Evolutionary conservation across 2,329 filamentous ascomycete genomes (phyloP).

Genomic region (Pseudogymnoascus sp.): DNA sequence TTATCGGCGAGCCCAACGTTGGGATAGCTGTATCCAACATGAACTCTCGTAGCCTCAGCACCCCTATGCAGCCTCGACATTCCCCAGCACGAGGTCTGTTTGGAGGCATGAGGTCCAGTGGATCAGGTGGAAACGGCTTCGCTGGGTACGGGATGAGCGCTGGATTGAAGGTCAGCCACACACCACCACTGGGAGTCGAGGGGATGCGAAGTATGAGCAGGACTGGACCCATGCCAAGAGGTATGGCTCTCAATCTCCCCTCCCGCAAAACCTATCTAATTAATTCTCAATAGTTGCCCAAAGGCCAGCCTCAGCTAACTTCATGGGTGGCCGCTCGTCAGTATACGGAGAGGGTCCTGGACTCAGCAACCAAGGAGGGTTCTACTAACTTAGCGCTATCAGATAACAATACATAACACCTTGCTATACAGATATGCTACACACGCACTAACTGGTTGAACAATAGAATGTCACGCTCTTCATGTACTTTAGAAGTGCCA

Average conservation of each 20-base stretch:
- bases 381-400: neutral
- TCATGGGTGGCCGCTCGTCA: neutral
- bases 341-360: neutral
- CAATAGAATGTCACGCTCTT: neutral
- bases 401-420: neutral
- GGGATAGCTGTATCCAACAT: slow-evolving; percentile 19
- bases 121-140: slow-evolving; percentile 21
- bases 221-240: slow-evolving; percentile 1
- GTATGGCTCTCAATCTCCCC: neutral
- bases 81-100: slow-evolving; percentile 18
- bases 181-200: slow-evolving; percentile 13
- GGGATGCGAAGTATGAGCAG: neutral
- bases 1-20: slow-evolving; percentile 16
- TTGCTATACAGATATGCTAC: slow-evolving; percentile 6
- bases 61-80: slow-evolving; percentile 19
- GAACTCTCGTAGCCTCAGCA: slow-evolving; percentile 16
- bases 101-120: slow-evolving; percentile 19
- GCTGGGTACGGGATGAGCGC: slow-evolving; percentile 32
- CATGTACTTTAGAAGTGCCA: neutral
- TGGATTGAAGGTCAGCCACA: slow-evolving; percentile 31
- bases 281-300: slow-evolving; percentile 2
- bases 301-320: neutral
- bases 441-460: neutral
- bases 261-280: neutral
- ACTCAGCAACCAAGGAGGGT: neutral